phyloP scores from a whole-genome alignment of 225 moss, liverwort and hornwort species.

The Bryoerythrophyllum caledonicum region DNA sequence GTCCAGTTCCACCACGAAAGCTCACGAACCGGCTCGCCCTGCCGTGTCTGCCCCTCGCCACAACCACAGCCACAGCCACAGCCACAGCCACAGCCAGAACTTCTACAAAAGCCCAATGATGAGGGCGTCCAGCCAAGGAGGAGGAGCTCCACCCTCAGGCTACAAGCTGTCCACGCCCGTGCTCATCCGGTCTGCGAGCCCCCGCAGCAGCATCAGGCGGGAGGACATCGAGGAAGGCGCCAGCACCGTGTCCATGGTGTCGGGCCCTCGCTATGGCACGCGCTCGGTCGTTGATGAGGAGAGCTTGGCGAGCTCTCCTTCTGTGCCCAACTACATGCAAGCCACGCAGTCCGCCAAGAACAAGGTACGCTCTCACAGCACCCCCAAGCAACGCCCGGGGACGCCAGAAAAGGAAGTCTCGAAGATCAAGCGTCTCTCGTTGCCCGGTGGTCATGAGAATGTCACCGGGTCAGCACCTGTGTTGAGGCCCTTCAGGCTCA shows the following conservation, averaged over 20 bases:
- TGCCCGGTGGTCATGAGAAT: slow-evolving; percentile 60
- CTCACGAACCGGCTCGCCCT: slow-evolving; percentile 28
- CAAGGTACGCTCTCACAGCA: slow-evolving; percentile 93
- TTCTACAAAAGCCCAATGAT: slow-evolving; percentile 37
- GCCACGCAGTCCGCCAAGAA: slow-evolving; percentile 92
- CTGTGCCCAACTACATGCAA: slow-evolving; percentile 98
- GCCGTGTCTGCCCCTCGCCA: slow-evolving; percentile 24
- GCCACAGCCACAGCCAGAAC: slow-evolving; percentile 9
- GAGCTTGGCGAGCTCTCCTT: slow-evolving; percentile 86
- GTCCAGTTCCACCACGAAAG: slow-evolving; percentile 18
- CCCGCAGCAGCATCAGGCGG: slow-evolving; percentile 63
- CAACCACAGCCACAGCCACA: slow-evolving; percentile 16
- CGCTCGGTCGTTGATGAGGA: slow-evolving; percentile 82
- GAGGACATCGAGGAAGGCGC: slow-evolving; percentile 78
- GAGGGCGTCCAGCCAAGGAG: slow-evolving; percentile 43
- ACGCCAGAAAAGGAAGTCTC: slow-evolving; percentile 80
- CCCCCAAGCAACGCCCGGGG: slow-evolving; percentile 89
- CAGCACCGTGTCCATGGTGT: slow-evolving; percentile 70
- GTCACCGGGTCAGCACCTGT: slow-evolving; percentile 29
- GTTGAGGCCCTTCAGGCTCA: slow-evolving; percentile 41
- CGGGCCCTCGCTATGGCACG: slow-evolving; percentile 56
- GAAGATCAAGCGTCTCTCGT: slow-evolving; percentile 72
- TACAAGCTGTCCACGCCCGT: slow-evolving; percentile 49
- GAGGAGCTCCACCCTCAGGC: slow-evolving; percentile 46
- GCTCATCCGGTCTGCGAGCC: slow-evolving; percentile 73